These are phyloP conservation scores for Aegilops longissima DNA, from an alignment of 176 grass and related monocot genomes.

Conservation along the genomic window DNA sequence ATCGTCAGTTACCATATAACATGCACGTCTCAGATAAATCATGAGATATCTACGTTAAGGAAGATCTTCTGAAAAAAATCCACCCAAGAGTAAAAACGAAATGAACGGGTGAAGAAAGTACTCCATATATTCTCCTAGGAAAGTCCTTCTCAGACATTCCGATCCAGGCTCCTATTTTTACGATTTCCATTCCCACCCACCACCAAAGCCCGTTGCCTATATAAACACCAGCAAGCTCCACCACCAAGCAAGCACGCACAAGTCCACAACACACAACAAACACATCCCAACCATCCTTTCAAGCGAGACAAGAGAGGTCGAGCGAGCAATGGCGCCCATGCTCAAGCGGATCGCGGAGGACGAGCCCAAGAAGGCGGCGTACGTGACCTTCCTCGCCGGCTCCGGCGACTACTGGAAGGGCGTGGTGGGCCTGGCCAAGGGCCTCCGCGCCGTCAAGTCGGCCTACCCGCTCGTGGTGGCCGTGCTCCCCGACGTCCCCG, in stretches of 20 bases:
- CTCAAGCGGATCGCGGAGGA: background rate
- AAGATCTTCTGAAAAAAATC: no score
- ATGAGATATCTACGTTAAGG: no score
- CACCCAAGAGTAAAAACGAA: background rate
- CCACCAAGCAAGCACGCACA: background rate
- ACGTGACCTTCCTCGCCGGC: conserved; percentile 74
- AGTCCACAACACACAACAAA: background rate
- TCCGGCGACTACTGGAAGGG: conserved; percentile 88
- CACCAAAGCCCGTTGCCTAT: background rate
- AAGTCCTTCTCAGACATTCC: background rate
- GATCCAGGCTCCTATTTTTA: background rate
- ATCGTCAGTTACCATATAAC: background rate
- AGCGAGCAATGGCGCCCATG: conserved; percentile 5
- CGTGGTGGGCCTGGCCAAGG: conserved; percentile 72
- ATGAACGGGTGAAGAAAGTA: background rate
- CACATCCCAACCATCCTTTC: background rate
- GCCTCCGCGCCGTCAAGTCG: conserved; percentile 46
- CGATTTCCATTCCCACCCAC: background rate
- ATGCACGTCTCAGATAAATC: background rate
- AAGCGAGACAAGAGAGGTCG: background rate
- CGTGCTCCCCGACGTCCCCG: conserved; percentile 66
- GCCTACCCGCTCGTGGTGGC: conserved; percentile 76
- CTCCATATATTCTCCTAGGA: background rate
- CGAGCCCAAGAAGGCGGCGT: conserved; percentile 28
- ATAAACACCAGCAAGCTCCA: background rate